A percentile compares a stretch with the other conserved stretches of the same genome.
These are phyloP conservation scores for Luvunga scandens DNA, from an alignment of 345 rosid species.

Conservation along the genomic window DNA sequence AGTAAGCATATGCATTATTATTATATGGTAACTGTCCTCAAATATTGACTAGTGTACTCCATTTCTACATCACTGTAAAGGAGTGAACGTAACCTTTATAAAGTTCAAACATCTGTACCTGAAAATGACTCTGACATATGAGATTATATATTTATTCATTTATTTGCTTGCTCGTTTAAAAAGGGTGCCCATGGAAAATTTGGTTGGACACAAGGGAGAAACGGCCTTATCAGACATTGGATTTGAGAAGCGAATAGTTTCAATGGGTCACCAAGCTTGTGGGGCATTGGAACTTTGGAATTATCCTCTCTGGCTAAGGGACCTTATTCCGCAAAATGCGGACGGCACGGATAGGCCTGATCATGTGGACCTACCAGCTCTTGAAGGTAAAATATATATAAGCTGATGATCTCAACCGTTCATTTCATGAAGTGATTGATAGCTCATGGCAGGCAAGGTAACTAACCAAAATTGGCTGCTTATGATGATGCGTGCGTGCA, in stretches of 20 bases:
- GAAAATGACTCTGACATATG: too few species aligned
- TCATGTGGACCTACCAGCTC: constrained; percentile 48
- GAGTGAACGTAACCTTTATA: too few species aligned
- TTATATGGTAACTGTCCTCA: too few species aligned
- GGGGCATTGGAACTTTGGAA: constrained; percentile 58
- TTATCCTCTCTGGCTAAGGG: constrained; percentile 54
- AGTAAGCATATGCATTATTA: constrained; percentile 17
- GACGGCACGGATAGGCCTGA: constrained; percentile 47
- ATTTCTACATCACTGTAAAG: too few species aligned
- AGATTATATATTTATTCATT: too few species aligned
- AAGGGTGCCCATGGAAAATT: constrained; percentile 32
- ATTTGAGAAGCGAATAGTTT: constrained; percentile 40
- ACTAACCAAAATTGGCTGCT: not conserved
- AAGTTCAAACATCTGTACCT: too few species aligned
- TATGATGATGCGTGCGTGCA: not conserved
- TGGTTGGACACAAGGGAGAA: constrained; percentile 49
- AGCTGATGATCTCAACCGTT: not conserved
- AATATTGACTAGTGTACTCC: too few species aligned
- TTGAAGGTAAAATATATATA: constrained; percentile 37
- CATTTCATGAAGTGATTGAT: not conserved
- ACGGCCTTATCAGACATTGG: constrained; percentile 34
- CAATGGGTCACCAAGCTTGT: constrained; percentile 71
- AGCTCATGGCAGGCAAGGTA: too few species aligned
- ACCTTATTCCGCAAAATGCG: constrained; percentile 34
- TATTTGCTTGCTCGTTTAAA: not conserved